These are phyloP conservation scores for Aegilops umbellulata DNA, from an alignment of 176 grass and related monocot genomes.

Conservation along the genomic window DNA sequence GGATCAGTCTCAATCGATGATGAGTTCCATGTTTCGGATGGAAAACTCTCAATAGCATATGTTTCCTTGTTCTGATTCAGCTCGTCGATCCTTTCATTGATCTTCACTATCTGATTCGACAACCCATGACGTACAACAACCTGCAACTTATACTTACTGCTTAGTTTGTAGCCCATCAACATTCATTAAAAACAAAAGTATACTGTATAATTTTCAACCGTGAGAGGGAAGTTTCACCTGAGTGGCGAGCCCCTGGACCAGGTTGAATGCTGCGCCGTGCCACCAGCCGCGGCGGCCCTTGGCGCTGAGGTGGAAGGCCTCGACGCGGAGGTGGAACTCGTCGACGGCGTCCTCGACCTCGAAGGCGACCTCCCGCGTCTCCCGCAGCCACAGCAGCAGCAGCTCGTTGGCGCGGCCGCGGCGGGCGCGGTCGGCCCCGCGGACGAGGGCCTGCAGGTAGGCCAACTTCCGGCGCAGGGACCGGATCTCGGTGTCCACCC, in stretches of 20 bases:
- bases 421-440: constrained; percentile 42
- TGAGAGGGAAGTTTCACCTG: background rate
- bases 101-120: constrained; percentile 41
- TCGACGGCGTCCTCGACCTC: constrained; percentile 55
- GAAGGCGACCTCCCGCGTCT: constrained; percentile 50
- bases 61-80: constrained; percentile 46
- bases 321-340: constrained; percentile 49
- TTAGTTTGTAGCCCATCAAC: too few species aligned
- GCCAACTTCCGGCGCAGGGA: constrained; percentile 41
- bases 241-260: constrained; percentile 14
- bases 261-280: constrained; percentile 27
- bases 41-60: constrained; percentile 42
- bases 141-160: background rate
- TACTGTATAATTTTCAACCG: too few species aligned
- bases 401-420: constrained; percentile 41
- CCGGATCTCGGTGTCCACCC: constrained; percentile 38
- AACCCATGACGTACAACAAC: constrained; percentile 36
- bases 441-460: constrained; percentile 45
- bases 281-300: constrained; percentile 24
- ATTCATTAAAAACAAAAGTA: too few species aligned
- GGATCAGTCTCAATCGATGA: constrained; percentile 32
- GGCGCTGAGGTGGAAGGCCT: constrained; percentile 19
- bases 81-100: constrained; percentile 50
- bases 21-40: constrained; percentile 41
- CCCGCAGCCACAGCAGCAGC: constrained; percentile 45